Evolutionary conservation across 2,329 filamentous ascomycete genomes (phyloP).

Genomic region (Aspergillus sp.): DNA sequence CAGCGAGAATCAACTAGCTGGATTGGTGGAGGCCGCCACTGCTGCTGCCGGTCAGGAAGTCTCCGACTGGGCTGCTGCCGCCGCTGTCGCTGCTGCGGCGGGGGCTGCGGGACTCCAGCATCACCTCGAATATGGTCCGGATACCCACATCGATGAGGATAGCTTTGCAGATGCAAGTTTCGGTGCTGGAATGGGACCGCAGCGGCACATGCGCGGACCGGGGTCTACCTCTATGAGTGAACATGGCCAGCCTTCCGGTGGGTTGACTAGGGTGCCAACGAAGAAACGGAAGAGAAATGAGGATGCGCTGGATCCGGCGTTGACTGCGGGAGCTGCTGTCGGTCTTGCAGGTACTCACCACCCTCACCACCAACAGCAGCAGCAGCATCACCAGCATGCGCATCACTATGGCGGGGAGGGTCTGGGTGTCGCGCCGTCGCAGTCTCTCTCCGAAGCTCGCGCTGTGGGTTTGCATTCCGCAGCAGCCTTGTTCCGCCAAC

Average conservation of each 20-base stretch:
- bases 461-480: conserved; percentile 56
- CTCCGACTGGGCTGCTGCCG: conserved; percentile 46
- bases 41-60: conserved; percentile 46
- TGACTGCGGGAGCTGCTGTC: conserved; percentile 29
- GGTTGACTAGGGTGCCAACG: conserved; percentile 36
- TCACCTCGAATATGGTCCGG: conserved; percentile 44
- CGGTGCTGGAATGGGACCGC: conserved; percentile 27
- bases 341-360: conserved; percentile 27
- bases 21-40: conserved; percentile 49
- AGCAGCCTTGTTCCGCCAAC: conserved; percentile 55
- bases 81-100: conserved; percentile 51
- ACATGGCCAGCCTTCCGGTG: conserved; percentile 30
- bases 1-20: conserved; percentile 48
- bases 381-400: conserved; percentile 29
- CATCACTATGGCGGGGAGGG: conserved; percentile 34
- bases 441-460: conserved; percentile 47
- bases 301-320: conserved; percentile 40
- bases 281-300: conserved; percentile 47
- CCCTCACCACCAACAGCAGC: conserved; percentile 28
- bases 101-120: conserved; percentile 47
- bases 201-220: conserved; percentile 31
- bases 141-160: conserved; percentile 45
- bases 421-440: conserved; percentile 39
- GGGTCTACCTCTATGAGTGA: conserved; percentile 27
- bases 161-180: conserved; percentile 41